Evolutionary conservation across 768 basidiomycete genomes (phyloP).

Genomic region (Panus rudis): DNA sequence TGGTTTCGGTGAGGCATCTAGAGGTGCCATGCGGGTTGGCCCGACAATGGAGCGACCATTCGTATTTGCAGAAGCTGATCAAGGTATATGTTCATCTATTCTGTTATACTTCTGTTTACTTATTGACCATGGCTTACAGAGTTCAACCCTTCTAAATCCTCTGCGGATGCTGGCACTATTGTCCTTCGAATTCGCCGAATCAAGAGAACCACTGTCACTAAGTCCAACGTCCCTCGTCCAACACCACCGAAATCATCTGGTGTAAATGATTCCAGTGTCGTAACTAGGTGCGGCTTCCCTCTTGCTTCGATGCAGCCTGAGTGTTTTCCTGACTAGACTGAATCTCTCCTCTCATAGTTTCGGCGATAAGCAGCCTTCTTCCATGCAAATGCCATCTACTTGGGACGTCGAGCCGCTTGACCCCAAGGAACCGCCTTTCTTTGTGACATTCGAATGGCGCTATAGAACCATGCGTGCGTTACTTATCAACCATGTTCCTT

Average conservation of each 20-base stretch:
- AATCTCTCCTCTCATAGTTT: constrained; percentile 31
- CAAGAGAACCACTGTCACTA: neutral
- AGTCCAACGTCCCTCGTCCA: constrained; percentile 37
- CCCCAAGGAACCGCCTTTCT: constrained; percentile 32
- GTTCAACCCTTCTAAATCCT: constrained; percentile 1
- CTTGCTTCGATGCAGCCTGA: constrained; percentile 15
- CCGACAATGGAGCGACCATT: constrained; percentile 51
- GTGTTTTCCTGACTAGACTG: neutral
- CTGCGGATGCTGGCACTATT: constrained; percentile 47
- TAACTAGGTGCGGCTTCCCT: constrained; percentile 35
- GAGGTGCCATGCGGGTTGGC: constrained; percentile 47
- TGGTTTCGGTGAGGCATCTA: constrained; percentile 48
- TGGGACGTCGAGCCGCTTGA: constrained; percentile 50
- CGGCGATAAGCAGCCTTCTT: constrained; percentile 34
- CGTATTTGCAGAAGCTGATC: constrained; percentile 40
- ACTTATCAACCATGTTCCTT: neutral
- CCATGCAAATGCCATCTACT: constrained; percentile 39
- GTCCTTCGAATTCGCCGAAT: constrained; percentile 12
- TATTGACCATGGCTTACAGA: too few species aligned
- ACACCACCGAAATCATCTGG: constrained; percentile 25
- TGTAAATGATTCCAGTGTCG: constrained; percentile 40
- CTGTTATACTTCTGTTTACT: neutral
- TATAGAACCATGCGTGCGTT: constrained; percentile 48
- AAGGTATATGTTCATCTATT: neutral
- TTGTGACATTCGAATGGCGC: constrained; percentile 61